Evolutionary conservation across 495 filamentous ascomycete species (phyloP).

Genomic region (Aspergillus saccharolyticus): DNA sequence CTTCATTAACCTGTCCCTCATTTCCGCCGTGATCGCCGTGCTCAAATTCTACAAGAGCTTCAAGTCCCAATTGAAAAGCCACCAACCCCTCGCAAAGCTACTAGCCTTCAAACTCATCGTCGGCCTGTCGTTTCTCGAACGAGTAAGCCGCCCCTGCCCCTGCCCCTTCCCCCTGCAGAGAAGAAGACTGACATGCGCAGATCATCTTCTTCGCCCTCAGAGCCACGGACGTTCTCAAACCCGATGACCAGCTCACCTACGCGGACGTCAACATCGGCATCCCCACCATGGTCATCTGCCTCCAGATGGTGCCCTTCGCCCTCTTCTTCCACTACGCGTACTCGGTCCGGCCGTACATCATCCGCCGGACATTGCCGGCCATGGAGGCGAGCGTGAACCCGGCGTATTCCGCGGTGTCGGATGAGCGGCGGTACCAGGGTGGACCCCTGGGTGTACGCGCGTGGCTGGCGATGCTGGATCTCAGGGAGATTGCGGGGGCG

Average conservation of each 20-base stretch:
- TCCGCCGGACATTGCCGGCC: background rate
- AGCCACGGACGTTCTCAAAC: conserved; percentile 18
- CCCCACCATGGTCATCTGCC: conserved; percentile 28
- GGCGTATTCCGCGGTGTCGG: background rate
- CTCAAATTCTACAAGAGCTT: conserved; percentile 24
- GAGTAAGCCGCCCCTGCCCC: conserved; percentile 11
- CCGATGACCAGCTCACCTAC: conserved; percentile 23
- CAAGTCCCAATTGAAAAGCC: conserved; percentile 18
- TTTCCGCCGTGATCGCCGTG: conserved; percentile 20
- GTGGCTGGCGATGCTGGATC: background rate
- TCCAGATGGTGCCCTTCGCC: conserved; percentile 33
- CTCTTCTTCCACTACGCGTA: conserved; percentile 32
- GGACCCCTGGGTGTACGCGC: background rate
- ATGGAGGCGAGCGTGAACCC: background rate
- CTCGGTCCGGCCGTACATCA: conserved; percentile 19
- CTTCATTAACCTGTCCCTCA: conserved; percentile 21
- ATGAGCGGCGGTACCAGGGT: background rate
- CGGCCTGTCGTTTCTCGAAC: conserved; percentile 25
- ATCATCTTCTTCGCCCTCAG: conserved; percentile 29
- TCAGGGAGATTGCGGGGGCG: background rate
- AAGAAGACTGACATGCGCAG: background rate
- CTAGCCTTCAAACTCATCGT: conserved; percentile 32
- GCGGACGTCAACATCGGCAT: conserved; percentile 31
- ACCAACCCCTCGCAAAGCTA: conserved; percentile 26
- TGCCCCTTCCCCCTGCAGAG: background rate